phyloP scores from a whole-genome alignment of 768 basidiomycete genomes.

The Tulasnella sp. region DNA sequence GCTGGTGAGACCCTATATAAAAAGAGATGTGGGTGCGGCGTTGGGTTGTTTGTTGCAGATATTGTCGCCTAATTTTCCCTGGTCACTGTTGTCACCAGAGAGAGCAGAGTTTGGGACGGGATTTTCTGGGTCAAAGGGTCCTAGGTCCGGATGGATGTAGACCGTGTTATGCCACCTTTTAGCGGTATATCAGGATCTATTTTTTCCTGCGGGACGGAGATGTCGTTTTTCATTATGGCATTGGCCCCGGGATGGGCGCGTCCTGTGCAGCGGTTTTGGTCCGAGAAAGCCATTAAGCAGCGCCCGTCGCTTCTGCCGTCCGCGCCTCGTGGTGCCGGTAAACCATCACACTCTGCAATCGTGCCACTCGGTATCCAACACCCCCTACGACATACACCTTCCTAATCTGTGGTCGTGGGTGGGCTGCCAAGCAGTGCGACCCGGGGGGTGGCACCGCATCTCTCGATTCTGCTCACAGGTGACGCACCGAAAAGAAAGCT shows the following conservation, averaged over 20 bases:
- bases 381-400: not conserved
- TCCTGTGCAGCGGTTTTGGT: slow-evolving; percentile 6
- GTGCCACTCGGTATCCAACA: not conserved
- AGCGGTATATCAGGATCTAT: not conserved
- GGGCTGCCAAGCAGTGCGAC: not conserved
- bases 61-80: not conserved
- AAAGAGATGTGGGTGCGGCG: not conserved
- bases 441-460: not conserved
- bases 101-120: not conserved
- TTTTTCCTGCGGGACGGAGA: not conserved
- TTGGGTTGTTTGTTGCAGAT: slow-evolving; percentile 2
- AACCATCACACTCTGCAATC: not conserved
- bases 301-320: not conserved
- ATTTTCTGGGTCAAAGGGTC: not conserved
- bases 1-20: not conserved
- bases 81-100: not conserved
- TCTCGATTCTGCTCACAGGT: slow-evolving; percentile 13
- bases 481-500: not conserved
- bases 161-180: not conserved
- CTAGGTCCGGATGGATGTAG: not conserved
- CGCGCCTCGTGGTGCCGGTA: not conserved
- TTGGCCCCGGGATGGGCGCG: not conserved
- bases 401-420: too few relatives aligned
- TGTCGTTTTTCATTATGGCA: not conserved
- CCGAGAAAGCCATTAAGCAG: slow-evolving; percentile 1